A percentile compares a stretch with the other conserved stretches of the same genome.
phyloP scores from a whole-genome alignment of 108 stramenopile genomes.

The Schizochytrium sp. region DNA sequence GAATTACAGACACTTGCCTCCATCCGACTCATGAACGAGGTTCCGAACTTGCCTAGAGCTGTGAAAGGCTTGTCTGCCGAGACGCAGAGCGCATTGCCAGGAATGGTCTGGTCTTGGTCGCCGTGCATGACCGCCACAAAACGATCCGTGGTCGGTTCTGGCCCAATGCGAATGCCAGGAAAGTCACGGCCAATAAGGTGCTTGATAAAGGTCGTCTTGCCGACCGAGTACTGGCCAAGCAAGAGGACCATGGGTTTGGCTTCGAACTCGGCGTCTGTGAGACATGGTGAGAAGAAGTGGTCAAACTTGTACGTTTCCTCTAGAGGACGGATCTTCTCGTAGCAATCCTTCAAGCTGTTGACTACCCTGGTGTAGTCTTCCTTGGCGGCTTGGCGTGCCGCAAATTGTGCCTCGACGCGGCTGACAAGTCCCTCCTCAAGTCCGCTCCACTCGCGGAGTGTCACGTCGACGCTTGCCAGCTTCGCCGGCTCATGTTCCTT shows the following conservation, averaged over 20 bases:
- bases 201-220: constrained; percentile 60
- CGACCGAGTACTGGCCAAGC: constrained; percentile 60
- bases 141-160: constrained; percentile 94
- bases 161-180: constrained; percentile 79
- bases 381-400: not conserved
- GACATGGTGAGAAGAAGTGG: constrained; percentile 37
- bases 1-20: constrained; percentile 79
- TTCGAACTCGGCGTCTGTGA: constrained; percentile 57
- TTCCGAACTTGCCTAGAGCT: constrained; percentile 84
- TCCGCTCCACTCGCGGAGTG: not conserved
- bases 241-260: constrained; percentile 61
- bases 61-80: constrained; percentile 90
- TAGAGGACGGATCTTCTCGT: not conserved
- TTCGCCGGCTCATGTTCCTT: not conserved
- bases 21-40: constrained; percentile 84
- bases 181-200: constrained; percentile 46
- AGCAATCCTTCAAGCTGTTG: not conserved
- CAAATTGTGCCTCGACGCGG: not conserved
- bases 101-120: constrained; percentile 87
- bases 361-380: not conserved
- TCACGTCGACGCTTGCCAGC: not conserved
- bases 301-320: constrained; percentile 1
- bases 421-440: not conserved
- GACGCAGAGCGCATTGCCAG: constrained; percentile 93
- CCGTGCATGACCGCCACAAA: constrained; percentile 91